Evolutionary conservation across 176 grass and related monocot genomes (phyloP), one percentile per base, ranked within the genome.

Genomic region (Ampelocalamus luodianensis): DNA sequence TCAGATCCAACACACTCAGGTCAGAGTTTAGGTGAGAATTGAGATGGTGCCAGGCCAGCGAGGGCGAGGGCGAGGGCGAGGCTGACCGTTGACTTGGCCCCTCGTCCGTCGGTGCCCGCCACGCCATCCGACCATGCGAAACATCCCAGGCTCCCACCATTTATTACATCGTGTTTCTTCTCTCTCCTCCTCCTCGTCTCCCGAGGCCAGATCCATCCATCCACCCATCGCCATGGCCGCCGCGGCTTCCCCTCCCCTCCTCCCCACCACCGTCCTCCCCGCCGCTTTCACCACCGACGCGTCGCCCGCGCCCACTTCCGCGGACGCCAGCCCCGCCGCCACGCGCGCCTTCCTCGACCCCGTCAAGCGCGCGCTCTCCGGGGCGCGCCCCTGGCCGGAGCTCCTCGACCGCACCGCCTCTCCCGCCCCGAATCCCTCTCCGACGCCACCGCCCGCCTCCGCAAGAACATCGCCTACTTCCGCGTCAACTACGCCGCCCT

Each of bases 391-490:
- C 14, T 90, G 85, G 85, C 40, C 65, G 10, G 91, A 93, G 85
- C 76, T 90, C 45, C 3, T 82, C 26, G 88, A 88, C 82, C 78
- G 59, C 20, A 54, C 85, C n/a, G 88, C 88, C 75, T 90, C 88
- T 49, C 85, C 24, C 81, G 85, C 37, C 88, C 85, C 16, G 82
- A 87, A 0, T 86, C 88, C 39, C 64, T 86, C 88, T 72, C 88
- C 77, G 88, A 90, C 3, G 85, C 92, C 80, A 32, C 83, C 76
- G 65, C 86, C 13, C 92, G 94, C 26, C 83, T 92, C 9, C 85
- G 94, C 62, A 89, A 74, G 78, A 97, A 97, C 88, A 80, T 97
- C 26, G 62, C 92, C 68, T 94, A 97, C 88, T 97, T 97, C 80
- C 92, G 94, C 61, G 94, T 87, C 76, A 97, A 97, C 90, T 97